phyloP scores from a whole-genome alignment of 495 filamentous ascomycete genomes.

The Aspergillus homomorphus region DNA sequence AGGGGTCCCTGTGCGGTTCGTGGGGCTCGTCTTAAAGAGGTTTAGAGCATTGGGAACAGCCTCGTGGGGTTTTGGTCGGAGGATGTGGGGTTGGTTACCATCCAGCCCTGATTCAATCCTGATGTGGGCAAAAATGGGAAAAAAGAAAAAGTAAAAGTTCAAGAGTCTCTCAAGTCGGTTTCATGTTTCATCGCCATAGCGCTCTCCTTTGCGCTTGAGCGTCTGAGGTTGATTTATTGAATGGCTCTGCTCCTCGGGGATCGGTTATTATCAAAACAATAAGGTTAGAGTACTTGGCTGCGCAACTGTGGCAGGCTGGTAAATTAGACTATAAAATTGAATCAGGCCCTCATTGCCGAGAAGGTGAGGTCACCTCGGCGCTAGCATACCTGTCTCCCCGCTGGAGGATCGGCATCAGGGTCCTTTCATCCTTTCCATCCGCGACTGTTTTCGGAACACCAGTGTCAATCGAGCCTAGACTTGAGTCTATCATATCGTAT shows the following conservation, averaged over 20 bases:
- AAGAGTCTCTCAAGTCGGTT: no score
- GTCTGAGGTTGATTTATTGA: no score
- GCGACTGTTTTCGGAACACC: neutral
- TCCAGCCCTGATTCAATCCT: constrained; percentile 17
- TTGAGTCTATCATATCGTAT: constrained; percentile 4
- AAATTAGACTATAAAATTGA: neutral
- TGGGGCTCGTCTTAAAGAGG: neutral
- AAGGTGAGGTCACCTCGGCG: neutral
- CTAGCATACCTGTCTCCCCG: constrained; percentile 2
- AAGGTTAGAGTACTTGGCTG: neutral
- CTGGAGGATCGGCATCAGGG: constrained; percentile 15
- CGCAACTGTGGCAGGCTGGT: neutral
- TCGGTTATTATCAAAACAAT: neutral
- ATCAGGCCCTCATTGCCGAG: neutral
- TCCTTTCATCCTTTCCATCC: neutral
- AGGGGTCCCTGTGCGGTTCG: neutral
- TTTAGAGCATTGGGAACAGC: constrained; percentile 7
- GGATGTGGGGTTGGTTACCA: constrained; percentile 23
- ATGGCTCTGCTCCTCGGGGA: no score
- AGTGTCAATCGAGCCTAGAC: constrained; percentile 10
- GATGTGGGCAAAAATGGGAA: no score
- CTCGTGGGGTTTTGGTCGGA: constrained; percentile 20
- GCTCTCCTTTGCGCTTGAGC: neutral
- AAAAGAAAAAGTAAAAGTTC: no score
- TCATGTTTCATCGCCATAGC: neutral